Evolutionary conservation across 495 filamentous ascomycete species (phyloP).

Genomic region (Podospora appendiculata): DNA sequence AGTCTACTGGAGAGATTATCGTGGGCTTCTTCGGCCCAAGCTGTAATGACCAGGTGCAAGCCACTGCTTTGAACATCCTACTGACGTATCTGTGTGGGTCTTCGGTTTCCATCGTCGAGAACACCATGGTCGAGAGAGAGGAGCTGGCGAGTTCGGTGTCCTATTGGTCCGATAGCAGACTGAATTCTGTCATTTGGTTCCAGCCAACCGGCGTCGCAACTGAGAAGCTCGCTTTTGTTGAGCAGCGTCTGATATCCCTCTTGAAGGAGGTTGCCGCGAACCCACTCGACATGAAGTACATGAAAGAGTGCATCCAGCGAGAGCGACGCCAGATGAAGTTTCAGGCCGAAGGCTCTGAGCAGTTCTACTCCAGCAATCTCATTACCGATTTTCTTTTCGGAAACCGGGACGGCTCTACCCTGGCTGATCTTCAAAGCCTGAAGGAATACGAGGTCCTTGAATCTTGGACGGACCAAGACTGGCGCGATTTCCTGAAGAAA

Average conservation of each 20-base stretch:
- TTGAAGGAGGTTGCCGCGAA: constrained; percentile 71
- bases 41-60: constrained; percentile 54
- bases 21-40: constrained; percentile 80
- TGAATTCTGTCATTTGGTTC: constrained; percentile 77
- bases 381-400: constrained; percentile 92
- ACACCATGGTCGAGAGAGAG: constrained; percentile 87
- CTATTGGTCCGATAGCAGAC: constrained; percentile 66
- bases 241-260: constrained; percentile 77
- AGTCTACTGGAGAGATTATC: constrained; percentile 78
- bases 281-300: constrained; percentile 79
- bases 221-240: constrained; percentile 71
- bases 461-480: constrained; percentile 72
- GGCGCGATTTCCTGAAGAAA: constrained; percentile 70
- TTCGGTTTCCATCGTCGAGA: constrained; percentile 85
- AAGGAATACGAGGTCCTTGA: constrained; percentile 69
- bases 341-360: constrained; percentile 64
- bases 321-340: constrained; percentile 73
- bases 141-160: constrained; percentile 78
- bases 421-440: constrained; percentile 60
- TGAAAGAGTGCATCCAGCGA: constrained; percentile 75
- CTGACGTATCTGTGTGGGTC: constrained; percentile 84
- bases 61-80: constrained; percentile 65
- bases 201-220: constrained; percentile 79
- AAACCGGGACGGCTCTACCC: constrained; percentile 70
- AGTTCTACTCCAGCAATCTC: constrained; percentile 69